Percentiles rank a stretch among this genome's conserved stretches.
Conservation (phyloP, 164 flowering plant genomes). For the Tetrastigma voinierianum region DNA sequence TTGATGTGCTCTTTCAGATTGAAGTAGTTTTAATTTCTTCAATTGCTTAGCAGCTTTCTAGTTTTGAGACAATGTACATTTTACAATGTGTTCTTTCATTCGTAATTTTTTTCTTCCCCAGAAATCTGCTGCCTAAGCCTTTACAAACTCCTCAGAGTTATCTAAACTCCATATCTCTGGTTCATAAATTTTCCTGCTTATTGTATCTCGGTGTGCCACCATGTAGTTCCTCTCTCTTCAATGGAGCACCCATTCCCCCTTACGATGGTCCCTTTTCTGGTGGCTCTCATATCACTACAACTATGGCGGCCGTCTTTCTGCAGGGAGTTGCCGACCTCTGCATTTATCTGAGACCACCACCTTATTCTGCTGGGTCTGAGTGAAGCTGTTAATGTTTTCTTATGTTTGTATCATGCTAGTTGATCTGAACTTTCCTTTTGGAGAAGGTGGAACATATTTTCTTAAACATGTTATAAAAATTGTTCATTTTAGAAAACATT, state of each 20-base stretch:
- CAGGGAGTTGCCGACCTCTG: constrained; percentile 81
- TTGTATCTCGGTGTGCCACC: constrained; percentile 80
- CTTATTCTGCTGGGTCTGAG: constrained; percentile 77
- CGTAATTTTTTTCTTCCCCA: constrained; percentile 26
- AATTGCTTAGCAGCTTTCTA: background rate
- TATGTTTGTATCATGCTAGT: background rate
- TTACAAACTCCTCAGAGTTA: constrained; percentile 66
- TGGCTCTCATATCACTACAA: constrained; percentile 83
- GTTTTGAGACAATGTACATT: background rate
- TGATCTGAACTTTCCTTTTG: background rate
- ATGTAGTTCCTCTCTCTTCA: constrained; percentile 82
- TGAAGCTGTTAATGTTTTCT: constrained; percentile 52
- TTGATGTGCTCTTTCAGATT: background rate
- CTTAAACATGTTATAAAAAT: too few species aligned
- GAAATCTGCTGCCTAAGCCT: constrained; percentile 79
- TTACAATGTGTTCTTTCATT: background rate
- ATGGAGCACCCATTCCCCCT: constrained; percentile 71
- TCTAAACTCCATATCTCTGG: constrained; percentile 65
- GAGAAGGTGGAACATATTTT: background rate
- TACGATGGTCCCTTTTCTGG: constrained; percentile 86
- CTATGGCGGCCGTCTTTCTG: constrained; percentile 68
- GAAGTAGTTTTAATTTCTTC: background rate
- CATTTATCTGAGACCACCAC: constrained; percentile 81
- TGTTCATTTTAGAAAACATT: too few species aligned
- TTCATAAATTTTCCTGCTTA: constrained; percentile 77